These are phyloP conservation scores for Aspergillus sp. DNA, from an alignment of 2,329 filamentous ascomycete genomes.

Conservation along the genomic window DNA sequence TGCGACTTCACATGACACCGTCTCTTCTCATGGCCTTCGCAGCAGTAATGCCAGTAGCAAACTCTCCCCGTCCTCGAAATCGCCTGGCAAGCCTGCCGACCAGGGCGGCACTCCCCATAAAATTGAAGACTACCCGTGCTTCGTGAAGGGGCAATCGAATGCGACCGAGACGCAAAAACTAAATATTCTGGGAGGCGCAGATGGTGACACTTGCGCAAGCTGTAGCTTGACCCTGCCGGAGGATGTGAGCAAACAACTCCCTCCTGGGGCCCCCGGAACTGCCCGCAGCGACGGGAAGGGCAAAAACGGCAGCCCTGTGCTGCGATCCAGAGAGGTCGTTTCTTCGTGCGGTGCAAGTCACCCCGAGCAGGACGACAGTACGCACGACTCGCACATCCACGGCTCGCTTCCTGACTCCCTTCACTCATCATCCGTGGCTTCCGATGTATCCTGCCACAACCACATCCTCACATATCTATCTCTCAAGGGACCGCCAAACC, in stretches of 20 bases:
- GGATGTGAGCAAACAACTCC: conserved; percentile 53
- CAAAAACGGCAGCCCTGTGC: conserved; percentile 53
- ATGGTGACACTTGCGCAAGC: conserved; percentile 57
- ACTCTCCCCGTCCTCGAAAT: conserved; percentile 15
- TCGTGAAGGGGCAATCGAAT: conserved; percentile 40
- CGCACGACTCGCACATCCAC: conserved; percentile 35
- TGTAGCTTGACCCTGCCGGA: conserved; percentile 58
- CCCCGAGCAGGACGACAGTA: conserved; percentile 36
- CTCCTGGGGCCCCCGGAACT: conserved; percentile 54
- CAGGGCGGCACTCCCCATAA: conserved; percentile 27
- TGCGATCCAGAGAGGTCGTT: conserved; percentile 55
- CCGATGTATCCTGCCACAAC: conserved; percentile 51
- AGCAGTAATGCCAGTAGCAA: conserved; percentile 17
- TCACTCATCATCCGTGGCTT: conserved; percentile 43
- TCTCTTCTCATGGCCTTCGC: conserved; percentile 26
- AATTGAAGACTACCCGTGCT: conserved; percentile 54
- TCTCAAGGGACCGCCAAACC: conserved; percentile 55
- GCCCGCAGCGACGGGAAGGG: conserved; percentile 49
- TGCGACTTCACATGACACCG: conserved; percentile 30
- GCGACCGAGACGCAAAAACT: conserved; percentile 47
- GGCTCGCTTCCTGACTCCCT: conserved; percentile 40
- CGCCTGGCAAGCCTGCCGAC: conserved; percentile 13
- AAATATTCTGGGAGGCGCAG: conserved; percentile 43
- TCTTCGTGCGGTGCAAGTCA: conserved; percentile 49
- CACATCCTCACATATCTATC: conserved; percentile 60